These are phyloP conservation scores for Calendula officinalis DNA, from an alignment of 129 eudicot species.

Conservation along the genomic window DNA sequence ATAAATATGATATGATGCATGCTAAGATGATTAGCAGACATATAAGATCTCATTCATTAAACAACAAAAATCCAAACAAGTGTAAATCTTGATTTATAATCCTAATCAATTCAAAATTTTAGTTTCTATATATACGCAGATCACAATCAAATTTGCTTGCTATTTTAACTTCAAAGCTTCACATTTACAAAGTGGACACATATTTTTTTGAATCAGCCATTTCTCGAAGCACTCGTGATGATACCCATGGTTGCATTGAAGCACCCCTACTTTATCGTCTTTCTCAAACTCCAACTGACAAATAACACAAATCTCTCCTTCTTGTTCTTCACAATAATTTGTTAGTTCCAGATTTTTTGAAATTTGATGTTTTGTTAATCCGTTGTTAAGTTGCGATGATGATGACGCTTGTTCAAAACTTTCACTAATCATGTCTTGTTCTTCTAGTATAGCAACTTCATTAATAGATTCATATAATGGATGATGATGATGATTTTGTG, in stretches of 20 bases:
- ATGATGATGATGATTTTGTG: too few species aligned
- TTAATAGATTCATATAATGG: too few species aligned
- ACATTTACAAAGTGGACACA: constrained; percentile 35
- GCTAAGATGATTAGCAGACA: too few species aligned
- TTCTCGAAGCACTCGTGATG: constrained; percentile 26
- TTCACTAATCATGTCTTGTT: not conserved
- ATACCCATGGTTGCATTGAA: constrained; percentile 27
- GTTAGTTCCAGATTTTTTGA: not conserved
- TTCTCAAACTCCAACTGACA: constrained; percentile 17
- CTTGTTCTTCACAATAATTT: not conserved
- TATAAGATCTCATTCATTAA: too few species aligned
- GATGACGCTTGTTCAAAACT: not conserved
- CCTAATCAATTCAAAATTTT: too few species aligned
- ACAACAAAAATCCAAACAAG: too few species aligned
- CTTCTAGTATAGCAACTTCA: too few species aligned
- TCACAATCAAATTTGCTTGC: too few species aligned
- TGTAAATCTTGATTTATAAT: too few species aligned
- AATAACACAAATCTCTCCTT: constrained; percentile 11
- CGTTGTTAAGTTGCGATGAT: not conserved
- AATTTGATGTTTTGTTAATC: not conserved
- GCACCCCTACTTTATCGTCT: constrained; percentile 16
- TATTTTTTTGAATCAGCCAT: constrained; percentile 26
- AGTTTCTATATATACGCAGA: too few species aligned
- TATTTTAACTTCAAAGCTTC: not conserved
- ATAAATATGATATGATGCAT: too few species aligned